Evolutionary conservation across 2,329 filamentous ascomycete species (phyloP).

Genomic region (Alternaria sp.): DNA sequence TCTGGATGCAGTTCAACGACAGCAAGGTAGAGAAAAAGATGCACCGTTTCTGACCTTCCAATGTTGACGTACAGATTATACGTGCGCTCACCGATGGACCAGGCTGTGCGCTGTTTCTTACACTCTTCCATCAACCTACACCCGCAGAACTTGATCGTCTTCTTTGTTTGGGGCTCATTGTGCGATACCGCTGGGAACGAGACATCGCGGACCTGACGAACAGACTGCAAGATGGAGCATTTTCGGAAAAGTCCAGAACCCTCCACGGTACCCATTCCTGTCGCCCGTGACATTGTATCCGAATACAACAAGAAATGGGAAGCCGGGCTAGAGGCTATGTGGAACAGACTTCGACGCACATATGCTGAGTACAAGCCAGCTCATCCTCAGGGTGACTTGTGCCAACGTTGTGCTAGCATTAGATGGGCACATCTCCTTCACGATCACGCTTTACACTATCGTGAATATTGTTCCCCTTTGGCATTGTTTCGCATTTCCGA

Average conservation of each 20-base stretch:
- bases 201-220: too few species aligned
- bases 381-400: rapidly evolving
- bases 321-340: rapidly evolving
- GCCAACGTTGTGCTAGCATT: not conserved
- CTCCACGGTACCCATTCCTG: too few species aligned
- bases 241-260: too few species aligned
- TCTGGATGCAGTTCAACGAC: too few species aligned
- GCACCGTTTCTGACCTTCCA: too few species aligned
- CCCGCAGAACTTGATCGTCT: not conserved
- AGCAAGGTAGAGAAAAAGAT: too few species aligned
- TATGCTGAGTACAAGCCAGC: not conserved
- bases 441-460: not conserved
- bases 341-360: not conserved
- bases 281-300: too few species aligned
- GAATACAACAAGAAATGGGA: too few species aligned
- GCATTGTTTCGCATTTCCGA: rapidly evolving
- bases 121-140: not conserved
- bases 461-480: rapidly evolving
- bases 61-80: too few species aligned
- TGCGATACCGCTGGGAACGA: not conserved
- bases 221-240: not conserved
- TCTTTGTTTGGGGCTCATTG: not conserved
- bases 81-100: not conserved
- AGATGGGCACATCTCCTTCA: not conserved
- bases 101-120: rapidly evolving